These are phyloP conservation scores for Euclidium syriacum DNA, from an alignment of 345 rosid genomes.

Conservation along the genomic window DNA sequence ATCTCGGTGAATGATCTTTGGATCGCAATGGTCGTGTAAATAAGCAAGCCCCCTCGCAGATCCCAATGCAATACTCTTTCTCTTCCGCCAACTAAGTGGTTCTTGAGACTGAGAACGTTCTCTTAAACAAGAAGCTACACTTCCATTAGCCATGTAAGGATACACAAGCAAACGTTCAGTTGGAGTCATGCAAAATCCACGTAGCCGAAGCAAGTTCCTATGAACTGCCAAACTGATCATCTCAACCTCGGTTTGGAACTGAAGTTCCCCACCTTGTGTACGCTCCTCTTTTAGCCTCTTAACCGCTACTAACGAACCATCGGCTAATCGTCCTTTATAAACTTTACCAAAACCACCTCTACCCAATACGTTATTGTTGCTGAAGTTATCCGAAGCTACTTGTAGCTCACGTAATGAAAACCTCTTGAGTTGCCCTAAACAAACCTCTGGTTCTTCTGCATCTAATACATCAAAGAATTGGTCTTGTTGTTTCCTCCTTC, in stretches of 20 bases:
- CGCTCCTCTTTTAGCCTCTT: conserved; percentile 75
- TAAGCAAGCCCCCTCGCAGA: conserved; percentile 70
- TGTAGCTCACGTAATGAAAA: conserved; percentile 71
- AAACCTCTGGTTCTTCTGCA: conserved; percentile 74
- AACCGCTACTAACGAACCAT: conserved; percentile 63
- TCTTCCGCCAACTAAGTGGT: conserved; percentile 61
- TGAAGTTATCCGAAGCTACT: conserved; percentile 58
- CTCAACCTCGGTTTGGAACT: no score
- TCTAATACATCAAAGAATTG: conserved; percentile 81
- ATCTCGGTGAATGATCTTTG: no score
- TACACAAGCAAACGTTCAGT: conserved; percentile 71
- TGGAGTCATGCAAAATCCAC: conserved; percentile 59
- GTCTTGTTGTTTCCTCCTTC: conserved; percentile 59
- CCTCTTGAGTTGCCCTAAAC: conserved; percentile 65
- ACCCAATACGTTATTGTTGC: conserved; percentile 71
- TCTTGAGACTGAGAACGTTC: conserved; percentile 20
- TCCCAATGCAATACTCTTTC: conserved; percentile 74
- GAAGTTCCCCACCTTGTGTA: conserved; percentile 57
- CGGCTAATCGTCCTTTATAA: conserved; percentile 62
- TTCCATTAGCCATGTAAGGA: conserved; percentile 80
- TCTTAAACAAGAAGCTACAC: conserved; percentile 75
- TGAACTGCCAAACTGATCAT: conserved; percentile 88
- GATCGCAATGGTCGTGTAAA: no score
- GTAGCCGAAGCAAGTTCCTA: conserved; percentile 64
- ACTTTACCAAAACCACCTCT: no score